Evolutionary conservation across 2,329 filamentous ascomycete genomes (phyloP), one percentile per base, ranked within the genome.

Genomic region (Curvularia sp.): DNA sequence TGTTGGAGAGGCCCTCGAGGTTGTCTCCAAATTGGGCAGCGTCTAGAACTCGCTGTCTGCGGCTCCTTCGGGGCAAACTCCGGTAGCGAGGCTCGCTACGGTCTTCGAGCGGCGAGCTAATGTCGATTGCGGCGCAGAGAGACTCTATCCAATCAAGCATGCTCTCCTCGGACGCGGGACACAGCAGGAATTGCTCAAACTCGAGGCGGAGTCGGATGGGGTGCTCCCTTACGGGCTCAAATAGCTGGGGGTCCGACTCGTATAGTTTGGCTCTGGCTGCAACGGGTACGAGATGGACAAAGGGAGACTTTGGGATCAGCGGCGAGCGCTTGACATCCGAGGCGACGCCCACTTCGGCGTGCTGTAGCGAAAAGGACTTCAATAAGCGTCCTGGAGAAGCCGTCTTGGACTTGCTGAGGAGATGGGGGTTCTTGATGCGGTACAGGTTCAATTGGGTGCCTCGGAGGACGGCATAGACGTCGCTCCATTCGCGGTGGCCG

Each of bases 341-440:
- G 9, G 90, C 90, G 61, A 92, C 85, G 10, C 90, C 90, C 22
- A 89, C 86, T 75, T 93, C 90, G 22, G 89, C 90, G 71, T 92
- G 88, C 63, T 91, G 84, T 48, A 93, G 81, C 52, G 87, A 89
- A 72, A 91, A 93, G n/a, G 83, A 85, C 72, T 82, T 85, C 62
- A 91, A 79, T 38, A 92, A 76, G 55, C 81, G 81, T 20, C 85
- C 85, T 77, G 88, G 41, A 77, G 80, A 28, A 80, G 85, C 66
- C 79, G 81, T 68, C 83, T 83, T 18, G 81, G 77, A 78, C 63
- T 81, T 84, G 68, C 70, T 73, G 61, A 76, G 70, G 28, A 78
- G 55, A 43, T 63, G 38, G 0, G 85, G 81, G 65, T 83, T 84
- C 76, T 89, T 90, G 53, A 85, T 81, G 51, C 84, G 82, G 77